Percentiles rank a stretch among this genome's conserved stretches.
Conservation (phyloP, 192 early-diverging fungal genomes). For the Coemansia sp. region DNA sequence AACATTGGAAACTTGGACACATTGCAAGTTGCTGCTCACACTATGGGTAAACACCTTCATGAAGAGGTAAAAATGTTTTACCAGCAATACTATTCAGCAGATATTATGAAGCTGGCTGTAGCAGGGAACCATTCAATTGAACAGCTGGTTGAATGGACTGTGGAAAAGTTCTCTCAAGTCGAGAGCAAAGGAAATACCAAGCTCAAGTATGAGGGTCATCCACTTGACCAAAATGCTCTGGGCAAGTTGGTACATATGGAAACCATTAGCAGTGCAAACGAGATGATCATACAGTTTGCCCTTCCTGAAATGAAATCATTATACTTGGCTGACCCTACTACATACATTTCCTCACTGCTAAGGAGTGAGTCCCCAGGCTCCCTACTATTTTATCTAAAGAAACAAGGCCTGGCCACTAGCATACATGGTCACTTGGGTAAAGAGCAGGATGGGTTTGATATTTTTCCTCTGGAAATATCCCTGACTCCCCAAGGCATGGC, state of each 20-base stretch:
- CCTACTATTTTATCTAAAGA: neutral
- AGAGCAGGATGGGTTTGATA: neutral
- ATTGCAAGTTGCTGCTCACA: constrained; percentile 48
- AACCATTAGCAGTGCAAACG: neutral
- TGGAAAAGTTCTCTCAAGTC: constrained; percentile 73
- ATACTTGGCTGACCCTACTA: no score
- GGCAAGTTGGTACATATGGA: constrained; percentile 61
- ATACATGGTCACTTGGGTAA: neutral
- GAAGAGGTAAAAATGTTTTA: constrained; percentile 80
- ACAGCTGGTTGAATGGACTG: constrained; percentile 69
- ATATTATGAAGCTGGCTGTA: constrained; percentile 53
- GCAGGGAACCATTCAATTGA: constrained; percentile 75
- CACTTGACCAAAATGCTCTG: constrained; percentile 64
- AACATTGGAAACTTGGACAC: constrained; percentile 76
- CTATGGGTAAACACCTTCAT: neutral
- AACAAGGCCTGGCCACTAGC: neutral
- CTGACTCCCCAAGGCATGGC: neutral
- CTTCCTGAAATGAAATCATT: neutral
- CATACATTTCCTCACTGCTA: neutral
- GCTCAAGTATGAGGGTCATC: constrained; percentile 60
- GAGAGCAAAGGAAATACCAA: constrained; percentile 63
- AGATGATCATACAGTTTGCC: neutral
- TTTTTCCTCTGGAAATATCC: neutral
- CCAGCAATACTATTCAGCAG: no score
- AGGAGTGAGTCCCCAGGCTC: neutral